Evolutionary conservation across 371 early-diverging fungal species (phyloP), one percentile per base, ranked within the genome.

Genomic region (Actinomortierella ambigua): DNA sequence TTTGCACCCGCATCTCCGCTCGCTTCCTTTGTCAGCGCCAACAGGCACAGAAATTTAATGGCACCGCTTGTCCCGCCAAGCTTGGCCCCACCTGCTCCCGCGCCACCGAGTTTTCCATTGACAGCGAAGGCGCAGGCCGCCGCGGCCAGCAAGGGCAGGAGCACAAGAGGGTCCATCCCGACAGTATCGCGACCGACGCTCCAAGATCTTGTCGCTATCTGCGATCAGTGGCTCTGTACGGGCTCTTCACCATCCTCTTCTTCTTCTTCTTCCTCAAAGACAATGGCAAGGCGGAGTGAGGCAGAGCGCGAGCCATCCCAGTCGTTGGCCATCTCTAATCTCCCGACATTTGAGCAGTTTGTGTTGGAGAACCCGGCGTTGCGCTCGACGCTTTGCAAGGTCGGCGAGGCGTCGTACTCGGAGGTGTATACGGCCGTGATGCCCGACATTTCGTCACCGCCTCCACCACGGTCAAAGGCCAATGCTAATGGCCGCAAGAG

Each of bases 351-450:
- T 34, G 11, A 11, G 7, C 34, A 34, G 67, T 2, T 40, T 57
- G 0, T 46, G 66, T 6, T 14, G 63, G 1, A 67, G 67, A 3
- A 50, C 59, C 26, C 40, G 34, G 20, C 53, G 34, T 11, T 73
- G 67, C 9, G 23, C 17, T 9, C 17, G 2, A 23, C 63, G 1
- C 23, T 67, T 41, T 53, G 61, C 24, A 73, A 73, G 55, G 67
- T 73, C 27, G 75, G 75, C 2, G 75, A 73, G 50, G 75, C 75
- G 8, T 67, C 75, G 14, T 73, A 60, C 46, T 73, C 75, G 18
- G 75, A 73, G 18, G 75, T 73, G 5, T 73, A 66, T 23, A 73
- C 75, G 6, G 66, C 67, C 8, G 67, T 66, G 2, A 46, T 70
- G 34, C 70, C 70, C 0, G 53, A 34, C 34, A 34, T 34, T 34